Percentiles rank a stretch among this genome's conserved stretches.
These are phyloP conservation scores for Erodium texanum DNA, from an alignment of 441 rosid genomes.

Conservation along the genomic window DNA sequence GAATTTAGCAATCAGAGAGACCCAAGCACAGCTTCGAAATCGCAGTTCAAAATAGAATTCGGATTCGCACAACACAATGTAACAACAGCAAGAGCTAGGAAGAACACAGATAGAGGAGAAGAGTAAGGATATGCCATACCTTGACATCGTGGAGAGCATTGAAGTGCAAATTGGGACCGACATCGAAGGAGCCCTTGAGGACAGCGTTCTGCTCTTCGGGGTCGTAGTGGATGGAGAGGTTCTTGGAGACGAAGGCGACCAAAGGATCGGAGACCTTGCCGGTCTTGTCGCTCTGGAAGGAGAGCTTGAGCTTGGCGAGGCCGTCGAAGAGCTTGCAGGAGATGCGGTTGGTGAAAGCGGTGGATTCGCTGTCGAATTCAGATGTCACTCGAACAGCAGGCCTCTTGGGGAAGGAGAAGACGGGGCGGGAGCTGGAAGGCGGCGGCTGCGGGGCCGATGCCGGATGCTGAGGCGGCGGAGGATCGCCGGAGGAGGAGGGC, in stretches of 20 bases:
- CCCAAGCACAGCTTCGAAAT: neutral
- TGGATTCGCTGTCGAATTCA: slow-evolving; percentile 79
- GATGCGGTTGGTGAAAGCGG: slow-evolving; percentile 58
- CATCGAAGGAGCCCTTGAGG: slow-evolving; percentile 41
- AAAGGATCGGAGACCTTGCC: slow-evolving; percentile 65
- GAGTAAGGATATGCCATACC: slow-evolving; percentile 22
- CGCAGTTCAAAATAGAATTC: neutral
- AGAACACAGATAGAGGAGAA: neutral
- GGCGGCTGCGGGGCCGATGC: slow-evolving; percentile 10
- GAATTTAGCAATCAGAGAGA: neutral
- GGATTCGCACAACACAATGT: neutral
- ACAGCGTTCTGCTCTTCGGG: slow-evolving; percentile 52
- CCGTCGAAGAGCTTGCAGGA: slow-evolving; percentile 75
- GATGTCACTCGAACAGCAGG: slow-evolving; percentile 65
- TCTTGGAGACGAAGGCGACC: slow-evolving; percentile 50
- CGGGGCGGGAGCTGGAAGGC: neutral
- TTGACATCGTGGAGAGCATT: slow-evolving; percentile 69
- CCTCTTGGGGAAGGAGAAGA: slow-evolving; percentile 30
- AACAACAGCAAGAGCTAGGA: neutral
- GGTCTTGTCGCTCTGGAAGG: slow-evolving; percentile 52
- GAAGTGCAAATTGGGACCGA: slow-evolving; percentile 59
- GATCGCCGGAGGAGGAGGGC: neutral
- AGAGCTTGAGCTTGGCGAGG: slow-evolving; percentile 68
- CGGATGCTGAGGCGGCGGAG: neutral
- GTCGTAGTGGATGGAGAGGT: slow-evolving; percentile 63